Evolutionary conservation across 2,329 filamentous ascomycete genomes (phyloP).

Genomic region (Alternaria arbusti): DNA sequence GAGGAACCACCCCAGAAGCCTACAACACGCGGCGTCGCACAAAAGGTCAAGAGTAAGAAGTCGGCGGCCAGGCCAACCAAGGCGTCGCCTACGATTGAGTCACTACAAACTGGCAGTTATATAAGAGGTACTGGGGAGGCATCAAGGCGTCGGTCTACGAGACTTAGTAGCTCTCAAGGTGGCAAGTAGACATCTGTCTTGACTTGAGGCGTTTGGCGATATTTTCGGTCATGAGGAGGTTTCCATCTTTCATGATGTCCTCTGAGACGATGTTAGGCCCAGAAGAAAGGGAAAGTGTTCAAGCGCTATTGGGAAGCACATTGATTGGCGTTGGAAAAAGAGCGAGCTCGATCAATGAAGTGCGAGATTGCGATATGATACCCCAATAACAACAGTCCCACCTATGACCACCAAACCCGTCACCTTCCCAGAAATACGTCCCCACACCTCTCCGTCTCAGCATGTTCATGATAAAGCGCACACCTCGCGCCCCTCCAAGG

Average conservation of each 20-base stretch:
- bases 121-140: neutral
- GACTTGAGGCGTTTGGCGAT: neutral
- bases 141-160: neutral
- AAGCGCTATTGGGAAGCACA: neutral
- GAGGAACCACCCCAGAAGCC: neutral
- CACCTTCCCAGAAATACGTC: slow-evolving; percentile 41
- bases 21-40: slow-evolving; percentile 8
- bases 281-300: neutral
- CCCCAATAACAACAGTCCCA: neutral
- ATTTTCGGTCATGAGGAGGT: neutral
- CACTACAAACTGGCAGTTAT: neutral
- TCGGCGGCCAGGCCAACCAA: neutral
- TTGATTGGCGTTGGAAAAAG: neutral
- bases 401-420: neutral
- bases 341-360: neutral
- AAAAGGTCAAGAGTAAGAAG: slow-evolving; percentile 8
- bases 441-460: slow-evolving; percentile 44
- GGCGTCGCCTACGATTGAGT: neutral
- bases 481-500: slow-evolving; percentile 47
- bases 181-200: neutral
- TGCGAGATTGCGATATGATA: neutral
- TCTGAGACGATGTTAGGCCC: neutral
- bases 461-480: slow-evolving; percentile 48
- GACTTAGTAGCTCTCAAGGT: neutral
- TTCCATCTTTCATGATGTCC: neutral